Evolutionary conservation across 208 protist genomes (phyloP).

Genomic region (Trypanosoma melophagium): DNA sequence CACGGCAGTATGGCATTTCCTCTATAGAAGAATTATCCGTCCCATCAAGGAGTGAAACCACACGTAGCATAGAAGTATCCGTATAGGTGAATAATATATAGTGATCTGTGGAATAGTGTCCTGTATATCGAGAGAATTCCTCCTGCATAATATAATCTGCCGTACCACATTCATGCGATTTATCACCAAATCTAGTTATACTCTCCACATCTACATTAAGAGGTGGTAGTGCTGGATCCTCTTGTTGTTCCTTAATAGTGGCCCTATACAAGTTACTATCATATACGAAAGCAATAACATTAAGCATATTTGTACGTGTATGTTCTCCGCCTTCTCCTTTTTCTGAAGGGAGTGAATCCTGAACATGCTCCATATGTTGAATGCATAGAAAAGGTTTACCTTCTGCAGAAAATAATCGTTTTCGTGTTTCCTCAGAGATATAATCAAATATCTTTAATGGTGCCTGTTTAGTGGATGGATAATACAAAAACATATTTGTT

Average conservation of each 20-base stretch:
- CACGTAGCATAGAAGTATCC: slow-evolving; percentile 66
- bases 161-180: slow-evolving; percentile 65
- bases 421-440: slow-evolving; percentile 35
- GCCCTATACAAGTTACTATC: slow-evolving; percentile 75
- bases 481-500: slow-evolving; percentile 66
- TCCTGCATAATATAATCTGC: slow-evolving; percentile 93
- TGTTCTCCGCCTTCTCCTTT: slow-evolving; percentile 8
- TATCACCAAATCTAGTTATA: slow-evolving; percentile 69
- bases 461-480: slow-evolving; percentile 30
- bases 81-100: slow-evolving; percentile 78
- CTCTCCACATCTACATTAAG: slow-evolving; percentile 44
- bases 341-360: slow-evolving; percentile 22
- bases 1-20: slow-evolving; percentile 76
- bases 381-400: slow-evolving; percentile 63
- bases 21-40: slow-evolving; percentile 36
- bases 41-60: slow-evolving; percentile 55
- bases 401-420: slow-evolving; percentile 35
- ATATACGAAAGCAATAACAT: slow-evolving; percentile 64
- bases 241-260: slow-evolving; percentile 39
- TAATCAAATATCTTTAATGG: slow-evolving; percentile 70
- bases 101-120: slow-evolving; percentile 74
- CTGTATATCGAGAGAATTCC: slow-evolving; percentile 88
- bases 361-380: too few relatives aligned
- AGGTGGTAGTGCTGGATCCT: slow-evolving; percentile 7
- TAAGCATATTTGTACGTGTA: slow-evolving; percentile 16